Evolutionary conservation across 306 rosid genomes (phyloP).

Genomic region (Betula pendula): DNA sequence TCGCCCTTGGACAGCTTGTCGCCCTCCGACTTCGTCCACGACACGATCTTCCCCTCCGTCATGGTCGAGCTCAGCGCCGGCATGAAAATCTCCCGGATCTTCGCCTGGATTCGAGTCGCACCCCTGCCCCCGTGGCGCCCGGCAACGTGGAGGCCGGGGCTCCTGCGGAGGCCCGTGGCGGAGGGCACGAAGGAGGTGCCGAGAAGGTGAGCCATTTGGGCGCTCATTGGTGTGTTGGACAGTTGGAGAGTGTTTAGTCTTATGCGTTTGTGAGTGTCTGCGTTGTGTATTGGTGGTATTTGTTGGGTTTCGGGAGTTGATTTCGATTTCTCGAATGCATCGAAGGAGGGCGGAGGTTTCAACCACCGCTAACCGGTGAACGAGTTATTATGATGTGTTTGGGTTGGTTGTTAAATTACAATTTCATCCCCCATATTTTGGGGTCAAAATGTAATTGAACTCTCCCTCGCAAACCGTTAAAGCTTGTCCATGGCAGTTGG

Average conservation of each 20-base stretch:
- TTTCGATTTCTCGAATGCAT: slow-evolving; percentile 56
- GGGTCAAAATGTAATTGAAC: too few species aligned
- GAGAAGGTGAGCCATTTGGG: slow-evolving; percentile 82
- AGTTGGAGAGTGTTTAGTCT: too few species aligned
- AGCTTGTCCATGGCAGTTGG: too few species aligned
- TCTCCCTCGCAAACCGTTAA: too few species aligned
- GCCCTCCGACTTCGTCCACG: slow-evolving; percentile 95
- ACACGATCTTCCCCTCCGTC: slow-evolving; percentile 96
- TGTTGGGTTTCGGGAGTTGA: too few species aligned
- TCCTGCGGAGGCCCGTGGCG: slow-evolving; percentile 35
- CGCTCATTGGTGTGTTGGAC: not conserved
- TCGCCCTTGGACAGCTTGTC: slow-evolving; percentile 92
- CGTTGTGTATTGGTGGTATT: not conserved
- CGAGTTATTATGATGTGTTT: not conserved
- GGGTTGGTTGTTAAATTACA: not conserved
- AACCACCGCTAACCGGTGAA: slow-evolving; percentile 44
- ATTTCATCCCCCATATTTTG: too few species aligned
- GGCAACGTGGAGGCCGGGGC: slow-evolving; percentile 13
- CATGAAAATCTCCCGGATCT: slow-evolving; percentile 98
- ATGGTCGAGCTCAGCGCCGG: slow-evolving; percentile 97
- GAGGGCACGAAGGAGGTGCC: slow-evolving; percentile 54
- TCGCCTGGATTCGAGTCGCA: slow-evolving; percentile 50
- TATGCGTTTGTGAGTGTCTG: not conserved
- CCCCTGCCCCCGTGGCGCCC: slow-evolving; percentile 18
- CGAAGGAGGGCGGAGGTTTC: slow-evolving; percentile 81